Percentiles rank a stretch among this genome's conserved stretches.
Conservation (phyloP, 2,329 filamentous ascomycete genomes). For the Colletotrichum spaethianum region DNA sequence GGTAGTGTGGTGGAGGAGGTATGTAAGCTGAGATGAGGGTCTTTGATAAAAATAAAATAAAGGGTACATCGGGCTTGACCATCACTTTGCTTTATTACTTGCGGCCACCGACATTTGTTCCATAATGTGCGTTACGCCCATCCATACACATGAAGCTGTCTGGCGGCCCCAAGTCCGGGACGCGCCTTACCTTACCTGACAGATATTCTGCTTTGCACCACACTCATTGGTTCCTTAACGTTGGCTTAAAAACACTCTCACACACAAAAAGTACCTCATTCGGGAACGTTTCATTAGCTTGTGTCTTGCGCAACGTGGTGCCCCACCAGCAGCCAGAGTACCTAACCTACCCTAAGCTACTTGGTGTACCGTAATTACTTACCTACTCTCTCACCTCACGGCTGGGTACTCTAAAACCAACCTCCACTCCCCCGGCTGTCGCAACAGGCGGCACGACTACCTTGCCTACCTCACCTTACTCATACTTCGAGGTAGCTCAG, state of each 20-base stretch:
- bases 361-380: not conserved
- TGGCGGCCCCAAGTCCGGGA: not conserved
- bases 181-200: not conserved
- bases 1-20: not conserved
- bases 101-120: not conserved
- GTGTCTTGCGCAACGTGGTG: constrained; percentile 6
- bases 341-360: not conserved
- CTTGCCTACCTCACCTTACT: constrained; percentile 10
- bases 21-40: not conserved
- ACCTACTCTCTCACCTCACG: constrained; percentile 14
- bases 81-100: not conserved
- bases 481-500: constrained; percentile 8
- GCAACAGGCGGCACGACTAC: constrained; percentile 10
- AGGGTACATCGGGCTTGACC: not conserved
- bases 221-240: not conserved
- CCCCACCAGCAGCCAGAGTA: not conserved
- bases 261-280: not conserved
- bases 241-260: not conserved
- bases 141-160: not conserved
- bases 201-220: not conserved
- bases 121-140: not conserved
- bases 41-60: not conserved
- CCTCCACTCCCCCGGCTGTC: constrained; percentile 23
- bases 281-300: not conserved
- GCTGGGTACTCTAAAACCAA: constrained; percentile 33